These are phyloP conservation scores for Talaromyces proteolyticus DNA, from an alignment of 495 filamentous ascomycete species.

Conservation along the genomic window DNA sequence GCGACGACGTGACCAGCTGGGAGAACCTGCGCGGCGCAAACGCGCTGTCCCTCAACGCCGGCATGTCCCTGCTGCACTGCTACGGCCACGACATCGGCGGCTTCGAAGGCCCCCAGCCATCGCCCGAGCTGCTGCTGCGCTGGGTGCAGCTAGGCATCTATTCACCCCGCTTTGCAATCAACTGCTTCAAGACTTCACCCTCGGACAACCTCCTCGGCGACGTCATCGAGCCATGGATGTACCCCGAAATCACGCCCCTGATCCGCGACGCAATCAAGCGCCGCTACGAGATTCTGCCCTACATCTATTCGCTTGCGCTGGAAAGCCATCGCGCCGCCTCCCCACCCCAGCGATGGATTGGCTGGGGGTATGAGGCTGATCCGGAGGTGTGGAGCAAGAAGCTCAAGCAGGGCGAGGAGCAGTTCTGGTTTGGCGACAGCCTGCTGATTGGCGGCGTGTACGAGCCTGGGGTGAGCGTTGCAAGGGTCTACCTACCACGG, in stretches of 20 bases:
- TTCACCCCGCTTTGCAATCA: slow-evolving; percentile 65
- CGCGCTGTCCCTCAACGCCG: slow-evolving; percentile 58
- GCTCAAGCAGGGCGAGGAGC: slow-evolving; percentile 51
- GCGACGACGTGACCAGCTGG: slow-evolving; percentile 63
- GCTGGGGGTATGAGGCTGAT: slow-evolving; percentile 62
- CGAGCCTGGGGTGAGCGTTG: slow-evolving; percentile 43
- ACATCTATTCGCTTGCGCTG: slow-evolving; percentile 58
- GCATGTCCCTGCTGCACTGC: slow-evolving; percentile 58
- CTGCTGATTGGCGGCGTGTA: slow-evolving; percentile 62
- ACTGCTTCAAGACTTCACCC: slow-evolving; percentile 65
- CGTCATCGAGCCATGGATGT: slow-evolving; percentile 71
- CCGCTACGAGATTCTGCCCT: slow-evolving; percentile 63
- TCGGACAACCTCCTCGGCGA: slow-evolving; percentile 56
- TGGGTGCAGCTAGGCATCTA: slow-evolving; percentile 67
- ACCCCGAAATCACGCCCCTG: slow-evolving; percentile 53
- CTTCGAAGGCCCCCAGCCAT: slow-evolving; percentile 64
- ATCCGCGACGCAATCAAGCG: slow-evolving; percentile 59
- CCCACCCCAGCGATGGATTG: slow-evolving; percentile 61
- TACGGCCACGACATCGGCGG: slow-evolving; percentile 69
- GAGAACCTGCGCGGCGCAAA: slow-evolving; percentile 63
- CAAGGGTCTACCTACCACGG: slow-evolving; percentile 55
- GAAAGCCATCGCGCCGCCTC: slow-evolving; percentile 50
- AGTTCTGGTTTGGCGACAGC: slow-evolving; percentile 68
- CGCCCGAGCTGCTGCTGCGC: slow-evolving; percentile 60
- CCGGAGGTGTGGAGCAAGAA: slow-evolving; percentile 54